Conservation (phyloP, 805 yeast species). For the Wickerhamiella occidentalis region DNA sequence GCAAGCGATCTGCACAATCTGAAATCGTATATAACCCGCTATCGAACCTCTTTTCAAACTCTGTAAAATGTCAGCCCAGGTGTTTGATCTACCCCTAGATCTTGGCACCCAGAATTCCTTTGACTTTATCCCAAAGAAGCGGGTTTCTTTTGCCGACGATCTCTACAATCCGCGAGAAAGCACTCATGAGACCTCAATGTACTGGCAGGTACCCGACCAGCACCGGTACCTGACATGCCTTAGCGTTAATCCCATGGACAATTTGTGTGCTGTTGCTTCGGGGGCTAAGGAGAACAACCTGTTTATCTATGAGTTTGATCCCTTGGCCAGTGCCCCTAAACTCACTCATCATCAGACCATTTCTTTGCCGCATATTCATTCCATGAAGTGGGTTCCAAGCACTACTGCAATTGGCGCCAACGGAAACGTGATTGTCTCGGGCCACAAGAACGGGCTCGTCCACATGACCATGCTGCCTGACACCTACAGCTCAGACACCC, state of each 20-base stretch:
- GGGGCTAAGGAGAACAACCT: conserved; percentile 38
- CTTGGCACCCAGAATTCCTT: background rate
- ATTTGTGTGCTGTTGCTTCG: conserved; percentile 44
- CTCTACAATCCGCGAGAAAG: background rate
- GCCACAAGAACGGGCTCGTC: conserved; percentile 64
- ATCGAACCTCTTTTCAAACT: background rate
- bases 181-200: conserved; percentile 18
- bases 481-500: conserved; percentile 32
- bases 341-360: conserved; percentile 50
- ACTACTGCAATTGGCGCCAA: conserved; percentile 26
- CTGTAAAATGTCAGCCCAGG: background rate
- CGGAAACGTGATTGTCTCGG: conserved; percentile 45
- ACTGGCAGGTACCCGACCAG: conserved; percentile 32
- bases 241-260: conserved; percentile 29
- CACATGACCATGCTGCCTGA: conserved; percentile 62
- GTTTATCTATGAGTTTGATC: conserved; percentile 41
- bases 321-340: conserved; percentile 25
- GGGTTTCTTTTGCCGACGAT: background rate
- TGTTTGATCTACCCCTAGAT: conserved; percentile 6
- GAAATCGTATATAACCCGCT: background rate
- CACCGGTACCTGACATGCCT: conserved; percentile 27
- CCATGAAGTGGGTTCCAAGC: conserved; percentile 34
- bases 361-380: conserved; percentile 40
- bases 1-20: conserved; percentile 1
- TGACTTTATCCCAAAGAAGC: background rate